Conservation (phyloP, 306 rosid species). For the Purshia tridentata region DNA sequence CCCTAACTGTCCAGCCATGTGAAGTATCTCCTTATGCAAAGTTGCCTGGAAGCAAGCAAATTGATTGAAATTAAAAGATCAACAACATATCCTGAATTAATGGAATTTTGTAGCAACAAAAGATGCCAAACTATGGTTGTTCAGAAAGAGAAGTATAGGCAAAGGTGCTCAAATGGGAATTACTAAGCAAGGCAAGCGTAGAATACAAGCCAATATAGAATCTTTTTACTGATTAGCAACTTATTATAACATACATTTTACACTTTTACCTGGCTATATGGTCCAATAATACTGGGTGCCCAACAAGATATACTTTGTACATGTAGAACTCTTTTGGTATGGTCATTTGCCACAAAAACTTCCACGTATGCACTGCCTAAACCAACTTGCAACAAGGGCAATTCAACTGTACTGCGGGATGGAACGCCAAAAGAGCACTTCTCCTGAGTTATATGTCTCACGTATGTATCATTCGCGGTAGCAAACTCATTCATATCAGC, state of each 20-base stretch:
- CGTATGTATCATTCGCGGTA: conserved; percentile 76
- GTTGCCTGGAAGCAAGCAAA: conserved; percentile 67
- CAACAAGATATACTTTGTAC: conserved; percentile 92
- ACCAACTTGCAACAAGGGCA: conserved; percentile 67
- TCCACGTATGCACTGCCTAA: conserved; percentile 73
- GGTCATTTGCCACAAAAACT: conserved; percentile 72
- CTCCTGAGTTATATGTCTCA: conserved; percentile 72
- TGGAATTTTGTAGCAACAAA: background rate
- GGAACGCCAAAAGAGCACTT: conserved; percentile 91
- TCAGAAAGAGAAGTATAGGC: background rate
- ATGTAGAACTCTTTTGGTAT: conserved; percentile 80
- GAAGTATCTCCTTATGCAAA: conserved; percentile 76
- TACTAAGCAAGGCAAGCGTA: background rate
- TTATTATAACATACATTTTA: conserved; percentile 3
- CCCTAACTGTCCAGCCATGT: conserved; percentile 99
- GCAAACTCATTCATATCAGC: conserved; percentile 79
- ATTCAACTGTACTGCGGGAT: conserved; percentile 91
- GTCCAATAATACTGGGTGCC: conserved; percentile 99
- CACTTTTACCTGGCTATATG: conserved; percentile 83
- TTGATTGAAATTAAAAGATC: conserved; percentile 5
- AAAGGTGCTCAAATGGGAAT: background rate
- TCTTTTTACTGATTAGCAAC: background rate
- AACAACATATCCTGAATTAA: background rate
- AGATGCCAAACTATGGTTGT: background rate
- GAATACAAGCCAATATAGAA: background rate